These are phyloP conservation scores for Lepiota brunneoincarnata DNA, from an alignment of 768 basidiomycete genomes.

Conservation along the genomic window DNA sequence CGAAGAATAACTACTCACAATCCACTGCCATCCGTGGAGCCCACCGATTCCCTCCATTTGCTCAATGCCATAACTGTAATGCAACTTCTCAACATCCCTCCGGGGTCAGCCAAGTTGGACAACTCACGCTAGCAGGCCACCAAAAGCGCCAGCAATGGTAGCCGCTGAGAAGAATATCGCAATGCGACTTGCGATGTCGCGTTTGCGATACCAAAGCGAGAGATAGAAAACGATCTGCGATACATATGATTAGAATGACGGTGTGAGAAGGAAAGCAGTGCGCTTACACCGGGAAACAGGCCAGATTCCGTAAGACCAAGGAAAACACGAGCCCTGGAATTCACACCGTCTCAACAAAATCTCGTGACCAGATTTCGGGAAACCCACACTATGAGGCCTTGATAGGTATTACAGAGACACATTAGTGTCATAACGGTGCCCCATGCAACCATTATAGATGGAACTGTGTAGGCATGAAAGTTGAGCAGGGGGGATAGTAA, in stretches of 20 bases:
- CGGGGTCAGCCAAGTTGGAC: neutral
- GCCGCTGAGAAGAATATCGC: conserved; percentile 66
- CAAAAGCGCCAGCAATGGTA: conserved; percentile 43
- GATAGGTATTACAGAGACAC: conserved; percentile 28
- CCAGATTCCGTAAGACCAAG: conserved; percentile 39
- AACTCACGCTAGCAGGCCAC: conserved; percentile 41
- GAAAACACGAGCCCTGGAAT: conserved; percentile 32
- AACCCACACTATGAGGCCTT: conserved; percentile 26
- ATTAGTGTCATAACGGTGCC: conserved; percentile 31
- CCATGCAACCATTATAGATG: conserved; percentile 32
- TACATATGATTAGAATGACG: neutral
- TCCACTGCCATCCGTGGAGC: conserved; percentile 48
- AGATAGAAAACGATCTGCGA: conserved; percentile 43
- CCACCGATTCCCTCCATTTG: conserved; percentile 39
- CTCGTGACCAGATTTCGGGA: neutral
- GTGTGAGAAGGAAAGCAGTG: neutral
- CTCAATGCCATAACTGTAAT: conserved; percentile 38
- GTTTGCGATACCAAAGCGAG: conserved; percentile 58
- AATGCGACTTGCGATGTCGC: conserved; percentile 55
- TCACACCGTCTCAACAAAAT: neutral
- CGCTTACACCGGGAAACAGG: conserved; percentile 34
- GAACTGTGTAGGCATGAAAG: conserved; percentile 18
- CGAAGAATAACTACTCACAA: conserved; percentile 28
- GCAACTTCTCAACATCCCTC: conserved; percentile 20
- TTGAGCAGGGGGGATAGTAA: neutral